Evolutionary conservation across 192 early-diverging fungal genomes (phyloP).

Genomic region (Chytriomyces sp.): DNA sequence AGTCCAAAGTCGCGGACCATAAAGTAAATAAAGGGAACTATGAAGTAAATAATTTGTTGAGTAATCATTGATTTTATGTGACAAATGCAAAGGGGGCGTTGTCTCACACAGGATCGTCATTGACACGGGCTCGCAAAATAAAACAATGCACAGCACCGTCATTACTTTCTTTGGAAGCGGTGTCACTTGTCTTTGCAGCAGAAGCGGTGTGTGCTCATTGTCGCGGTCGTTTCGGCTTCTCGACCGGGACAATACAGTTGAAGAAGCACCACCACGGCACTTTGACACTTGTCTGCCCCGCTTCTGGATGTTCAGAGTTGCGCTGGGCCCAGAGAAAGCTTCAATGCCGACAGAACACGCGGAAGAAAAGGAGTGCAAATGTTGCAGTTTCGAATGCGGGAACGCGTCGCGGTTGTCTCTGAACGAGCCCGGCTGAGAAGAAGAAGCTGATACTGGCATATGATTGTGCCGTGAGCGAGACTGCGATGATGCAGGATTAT

Average conservation of each 20-base stretch:
- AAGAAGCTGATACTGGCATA: too few species aligned
- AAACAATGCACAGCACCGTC: conserved; percentile 56
- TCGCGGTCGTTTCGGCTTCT: neutral
- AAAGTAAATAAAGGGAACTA: conserved; percentile 86
- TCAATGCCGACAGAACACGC: neutral
- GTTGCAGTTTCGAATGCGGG: neutral
- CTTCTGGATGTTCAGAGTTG: neutral
- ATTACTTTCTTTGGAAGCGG: conserved; percentile 55
- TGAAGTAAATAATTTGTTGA: conserved; percentile 39
- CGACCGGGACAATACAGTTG: neutral
- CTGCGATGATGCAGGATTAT: too few species aligned
- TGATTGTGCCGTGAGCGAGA: too few species aligned
- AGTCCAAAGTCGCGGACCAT: conserved; percentile 74
- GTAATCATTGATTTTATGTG: neutral
- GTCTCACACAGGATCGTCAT: conserved; percentile 26
- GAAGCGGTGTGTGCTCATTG: neutral
- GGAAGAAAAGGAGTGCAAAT: neutral
- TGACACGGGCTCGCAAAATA: conserved; percentile 50
- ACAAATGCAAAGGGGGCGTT: neutral
- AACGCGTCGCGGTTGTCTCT: neutral
- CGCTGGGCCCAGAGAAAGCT: neutral
- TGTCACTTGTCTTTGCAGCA: conserved; percentile 26
- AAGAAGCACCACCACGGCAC: neutral
- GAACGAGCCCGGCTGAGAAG: neutral
- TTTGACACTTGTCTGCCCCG: neutral